Conservation (phyloP, 192 early-diverging fungal genomes). For the Coemansia reversa region DNA sequence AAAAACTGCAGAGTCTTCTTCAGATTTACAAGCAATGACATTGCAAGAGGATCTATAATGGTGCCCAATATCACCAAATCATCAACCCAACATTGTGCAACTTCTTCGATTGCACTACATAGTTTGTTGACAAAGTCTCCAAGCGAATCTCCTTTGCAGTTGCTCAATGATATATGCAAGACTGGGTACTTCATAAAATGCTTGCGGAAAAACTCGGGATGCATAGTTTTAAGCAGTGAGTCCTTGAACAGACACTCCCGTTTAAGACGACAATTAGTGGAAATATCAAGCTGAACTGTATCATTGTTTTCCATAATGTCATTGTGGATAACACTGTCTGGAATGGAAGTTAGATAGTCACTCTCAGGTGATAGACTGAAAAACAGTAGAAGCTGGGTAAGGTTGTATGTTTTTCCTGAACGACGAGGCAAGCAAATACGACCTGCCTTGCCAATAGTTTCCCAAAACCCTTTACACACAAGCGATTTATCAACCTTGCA, state of each 20-base stretch:
- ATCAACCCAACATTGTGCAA: not conserved
- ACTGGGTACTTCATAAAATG: no score
- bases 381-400: constrained; percentile 44
- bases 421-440: constrained; percentile 41
- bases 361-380: constrained; percentile 31
- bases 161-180: constrained; percentile 16
- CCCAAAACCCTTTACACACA: constrained; percentile 48
- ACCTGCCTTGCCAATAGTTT: constrained; percentile 19
- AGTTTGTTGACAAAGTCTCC: constrained; percentile 16
- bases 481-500: constrained; percentile 51
- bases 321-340: no score
- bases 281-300: not conserved
- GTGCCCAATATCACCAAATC: not conserved
- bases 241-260: no score
- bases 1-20: not conserved
- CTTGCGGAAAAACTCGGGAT: no score
- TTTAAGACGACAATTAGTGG: not conserved
- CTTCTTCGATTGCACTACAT: not conserved
- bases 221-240: no score
- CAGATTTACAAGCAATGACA: not conserved
- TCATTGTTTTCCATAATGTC: no score
- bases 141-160: constrained; percentile 13
- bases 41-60: no score
- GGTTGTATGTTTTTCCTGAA: constrained; percentile 48
- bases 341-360: no score